phyloP scores from a whole-genome alignment of 2,329 filamentous ascomycete genomes.

The Setomelanomma holmii region DNA sequence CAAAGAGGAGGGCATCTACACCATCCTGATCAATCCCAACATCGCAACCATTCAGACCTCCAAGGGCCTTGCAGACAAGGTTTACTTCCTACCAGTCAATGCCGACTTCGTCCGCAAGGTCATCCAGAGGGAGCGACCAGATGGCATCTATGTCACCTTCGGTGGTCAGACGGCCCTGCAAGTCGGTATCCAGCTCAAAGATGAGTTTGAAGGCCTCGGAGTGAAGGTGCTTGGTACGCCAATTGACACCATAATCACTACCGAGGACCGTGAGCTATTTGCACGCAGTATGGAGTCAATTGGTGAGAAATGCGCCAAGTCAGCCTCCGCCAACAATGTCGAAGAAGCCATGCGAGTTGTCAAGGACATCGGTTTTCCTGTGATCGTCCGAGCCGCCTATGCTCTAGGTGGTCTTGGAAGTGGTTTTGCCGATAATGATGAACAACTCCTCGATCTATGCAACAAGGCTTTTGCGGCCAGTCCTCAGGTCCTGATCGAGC shows the following conservation, averaged over 20 bases:
- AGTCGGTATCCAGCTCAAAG: conserved; percentile 96
- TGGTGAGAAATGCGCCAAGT: conserved; percentile 96
- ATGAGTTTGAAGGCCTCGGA: conserved; percentile 91
- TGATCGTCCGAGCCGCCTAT: conserved; percentile 96
- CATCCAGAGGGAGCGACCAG: conserved; percentile 90
- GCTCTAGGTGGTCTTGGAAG: conserved; percentile 93
- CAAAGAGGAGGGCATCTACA: conserved; percentile 98
- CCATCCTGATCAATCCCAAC: conserved; percentile 97
- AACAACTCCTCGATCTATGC: conserved; percentile 84
- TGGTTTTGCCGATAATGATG: conserved; percentile 90
- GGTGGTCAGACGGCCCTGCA: conserved; percentile 97
- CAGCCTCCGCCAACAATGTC: conserved; percentile 85
- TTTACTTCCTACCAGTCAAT: conserved; percentile 97
- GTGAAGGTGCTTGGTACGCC: conserved; percentile 95
- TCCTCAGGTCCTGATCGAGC: conserved; percentile 94
- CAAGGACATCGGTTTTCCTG: conserved; percentile 90
- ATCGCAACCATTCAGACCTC: conserved; percentile 99
- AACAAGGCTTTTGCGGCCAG: conserved; percentile 94
- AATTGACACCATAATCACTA: conserved; percentile 98
- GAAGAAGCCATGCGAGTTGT: conserved; percentile 90
- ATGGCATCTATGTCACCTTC: conserved; percentile 97
- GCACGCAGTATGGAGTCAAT: conserved; percentile 98
- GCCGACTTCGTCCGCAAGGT: conserved; percentile 98
- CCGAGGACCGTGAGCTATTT: conserved; percentile 96
- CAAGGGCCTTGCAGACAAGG: conserved; percentile 96